Evolutionary conservation across 805 yeast species (phyloP), one percentile per base, ranked within the genome.

Genomic region (Yarrowia bubula): DNA sequence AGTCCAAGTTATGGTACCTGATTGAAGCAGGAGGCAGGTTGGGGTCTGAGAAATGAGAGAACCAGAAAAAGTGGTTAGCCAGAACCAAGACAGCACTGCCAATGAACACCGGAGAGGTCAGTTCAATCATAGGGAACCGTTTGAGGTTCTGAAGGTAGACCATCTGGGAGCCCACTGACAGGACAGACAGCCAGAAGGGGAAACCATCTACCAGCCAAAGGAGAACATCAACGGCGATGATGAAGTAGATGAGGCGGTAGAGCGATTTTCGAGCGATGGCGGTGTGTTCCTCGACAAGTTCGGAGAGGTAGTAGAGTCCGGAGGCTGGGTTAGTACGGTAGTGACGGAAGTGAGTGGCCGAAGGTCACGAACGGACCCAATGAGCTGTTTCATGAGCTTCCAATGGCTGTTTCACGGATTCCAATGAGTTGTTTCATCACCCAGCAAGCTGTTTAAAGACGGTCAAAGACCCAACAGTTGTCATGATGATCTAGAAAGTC

Each of bases 211-310:
- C 77, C 4, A 91, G 41, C 78, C 84, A 79, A 22, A 95, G 79
- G 17, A 89, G 78, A 1, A 84, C 74, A 61, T 85, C 83, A 0
- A 82, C 69, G 0, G 67, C 80, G 9, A 89, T 82, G n/a, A 90
- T 84, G 1, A 78, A 77, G 73, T 85, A 84, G 38, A 92, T 91
- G 62, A 85, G 74, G 68, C 86, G 80, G 50, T 79, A 80, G 42
- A 95, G 78, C 64, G 91, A 80, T 66, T 90, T 77, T 70, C 84
- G 88, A 10, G 98, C 90, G 57, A 92, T 85, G 68, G 89, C 95
- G 0, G 96, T 83, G 74, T 95, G 93, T 72, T 92, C 98, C 74
- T 95, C 99, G 14, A 95, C 96, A 37, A 92, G 77, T 74, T 95
- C 99, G 8, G 96, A 89, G 42, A 93, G 80, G 71, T 92, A 92